Base-by-base conservation (phyloP, 2,329 filamentous ascomycete species). In the Fusarium fujikuroi region DNA sequence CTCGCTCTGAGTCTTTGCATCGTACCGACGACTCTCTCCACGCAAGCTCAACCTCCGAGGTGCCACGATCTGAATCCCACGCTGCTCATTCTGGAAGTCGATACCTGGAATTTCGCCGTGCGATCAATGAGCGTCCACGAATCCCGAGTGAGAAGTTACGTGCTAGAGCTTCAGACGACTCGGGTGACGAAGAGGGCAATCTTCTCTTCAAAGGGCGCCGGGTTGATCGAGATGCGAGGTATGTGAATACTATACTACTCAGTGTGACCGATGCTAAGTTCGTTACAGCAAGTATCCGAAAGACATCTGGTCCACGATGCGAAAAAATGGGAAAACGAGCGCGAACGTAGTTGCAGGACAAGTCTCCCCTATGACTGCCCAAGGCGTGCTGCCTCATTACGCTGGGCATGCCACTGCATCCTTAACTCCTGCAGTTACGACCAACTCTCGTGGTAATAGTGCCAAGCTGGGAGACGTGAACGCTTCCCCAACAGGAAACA, bases 331-430 rank as follows among this genome's bases (percentile, higher is more conserved):
- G n/a, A 83, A 86, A 40, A 81, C 86, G 18, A 88, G 85, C 66
- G 85, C 82, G 50, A 81, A 81, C 49, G 84, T 79, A 12, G 80
- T 85, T 49, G 85, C 85, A 16, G 82, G 87, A 56, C 81, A 87
- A 15, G 80, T 90, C 53, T 87, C 87, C 6, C 86, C 87, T 7
- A 86, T 85, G 49, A 89, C 87, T 18, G 87, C 85, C 12, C 87
- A 85, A 34, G 88, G 87, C n/a, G 84, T 86, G 47, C 79, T 90
- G 50, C 88, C 87, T 21, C 86, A 88, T 37, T 89, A 87, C 63
- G 78, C 82, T 15, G 87, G 87, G 23, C 81, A 88, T 74, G 87
- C 87, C 28, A 85, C 87, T 15, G 86, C 87, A 28, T 88, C 85
- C 52, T 80, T 87, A 25, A 80, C 83, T 15, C 86, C 86, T 21